These are phyloP conservation scores for Ophiostoma quercus DNA, from an alignment of 2,329 filamentous ascomycete species.

Conservation along the genomic window DNA sequence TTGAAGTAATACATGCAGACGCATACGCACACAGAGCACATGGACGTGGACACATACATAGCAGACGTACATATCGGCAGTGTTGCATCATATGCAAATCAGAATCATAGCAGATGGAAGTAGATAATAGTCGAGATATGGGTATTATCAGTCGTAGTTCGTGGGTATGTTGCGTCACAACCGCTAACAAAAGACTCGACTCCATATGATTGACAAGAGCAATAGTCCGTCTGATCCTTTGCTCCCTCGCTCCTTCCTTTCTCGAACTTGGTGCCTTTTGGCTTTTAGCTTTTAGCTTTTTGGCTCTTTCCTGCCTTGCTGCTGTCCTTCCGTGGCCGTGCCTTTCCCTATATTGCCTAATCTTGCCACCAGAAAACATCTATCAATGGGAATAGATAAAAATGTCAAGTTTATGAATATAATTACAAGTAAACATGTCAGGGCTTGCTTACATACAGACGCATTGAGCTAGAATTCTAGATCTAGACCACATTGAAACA, in stretches of 20 bases:
- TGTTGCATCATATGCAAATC: constrained; percentile 3
- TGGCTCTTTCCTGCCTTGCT: no score
- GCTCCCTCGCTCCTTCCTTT: not conserved
- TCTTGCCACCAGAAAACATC: constrained; percentile 13
- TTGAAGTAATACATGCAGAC: not conserved
- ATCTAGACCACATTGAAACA: not conserved
- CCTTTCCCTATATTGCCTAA: constrained; percentile 22
- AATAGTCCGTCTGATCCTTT: not conserved
- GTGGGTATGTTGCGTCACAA: not conserved
- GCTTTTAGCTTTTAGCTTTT: not conserved
- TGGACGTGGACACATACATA: not conserved
- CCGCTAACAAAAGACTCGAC: no score
- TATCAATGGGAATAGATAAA: no score
- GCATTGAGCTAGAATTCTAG: no score
- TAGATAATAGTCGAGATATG: not conserved
- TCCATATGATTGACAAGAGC: not conserved
- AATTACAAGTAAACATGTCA: no score
- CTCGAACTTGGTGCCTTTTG: not conserved
- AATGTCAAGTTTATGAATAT: no score
- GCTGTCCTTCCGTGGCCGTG: constrained; percentile 17
- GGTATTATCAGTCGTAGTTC: not conserved
- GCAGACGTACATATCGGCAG: not conserved
- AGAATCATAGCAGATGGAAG: not conserved
- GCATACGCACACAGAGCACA: not conserved
- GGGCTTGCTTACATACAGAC: no score